phyloP scores from a whole-genome alignment of 2,329 filamentous ascomycete species.

The Rhynchosporium graminicola region DNA sequence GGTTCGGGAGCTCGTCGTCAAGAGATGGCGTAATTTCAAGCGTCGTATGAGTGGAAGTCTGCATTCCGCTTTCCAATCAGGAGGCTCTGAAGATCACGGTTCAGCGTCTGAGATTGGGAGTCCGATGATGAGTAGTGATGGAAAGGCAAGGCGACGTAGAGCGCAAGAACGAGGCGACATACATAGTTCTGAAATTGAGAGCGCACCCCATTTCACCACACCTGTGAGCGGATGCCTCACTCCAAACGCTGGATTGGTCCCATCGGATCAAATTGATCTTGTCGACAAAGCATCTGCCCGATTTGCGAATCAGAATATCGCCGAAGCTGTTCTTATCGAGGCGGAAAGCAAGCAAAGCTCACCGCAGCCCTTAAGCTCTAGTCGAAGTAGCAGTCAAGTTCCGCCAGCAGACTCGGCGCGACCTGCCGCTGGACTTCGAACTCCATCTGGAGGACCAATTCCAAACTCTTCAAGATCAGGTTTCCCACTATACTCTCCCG shows the following conservation, averaged over 20 bases:
- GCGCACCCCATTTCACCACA: constrained; percentile 31
- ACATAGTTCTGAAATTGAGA: constrained; percentile 33
- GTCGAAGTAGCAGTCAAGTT: neutral
- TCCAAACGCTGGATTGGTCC: constrained; percentile 4
- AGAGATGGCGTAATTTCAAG: constrained; percentile 35
- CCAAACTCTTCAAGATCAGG: constrained; percentile 2
- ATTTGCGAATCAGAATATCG: constrained; percentile 19
- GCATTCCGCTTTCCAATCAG: constrained; percentile 24
- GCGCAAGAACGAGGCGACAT: constrained; percentile 38
- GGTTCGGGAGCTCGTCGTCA: constrained; percentile 37
- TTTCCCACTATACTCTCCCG: constrained; percentile 9
- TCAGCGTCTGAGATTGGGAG: constrained; percentile 19
- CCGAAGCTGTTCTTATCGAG: constrained; percentile 19
- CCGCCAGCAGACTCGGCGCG: constrained; percentile 11
- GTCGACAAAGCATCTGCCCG: constrained; percentile 13
- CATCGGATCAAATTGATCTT: neutral
- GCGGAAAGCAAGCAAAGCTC: constrained; percentile 2
- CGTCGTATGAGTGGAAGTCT: constrained; percentile 35
- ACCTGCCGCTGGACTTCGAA: neutral
- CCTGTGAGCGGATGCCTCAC: constrained; percentile 26
- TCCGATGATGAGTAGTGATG: constrained; percentile 28
- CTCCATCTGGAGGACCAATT: neutral
- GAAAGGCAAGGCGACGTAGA: constrained; percentile 29
- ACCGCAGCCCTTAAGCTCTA: neutral
- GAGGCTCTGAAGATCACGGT: constrained; percentile 22